A percentile compares a stretch with the other conserved stretches of the same genome.
These are phyloP conservation scores for Xylaria telfairii DNA, from an alignment of 495 filamentous ascomycete genomes.

Conservation along the genomic window DNA sequence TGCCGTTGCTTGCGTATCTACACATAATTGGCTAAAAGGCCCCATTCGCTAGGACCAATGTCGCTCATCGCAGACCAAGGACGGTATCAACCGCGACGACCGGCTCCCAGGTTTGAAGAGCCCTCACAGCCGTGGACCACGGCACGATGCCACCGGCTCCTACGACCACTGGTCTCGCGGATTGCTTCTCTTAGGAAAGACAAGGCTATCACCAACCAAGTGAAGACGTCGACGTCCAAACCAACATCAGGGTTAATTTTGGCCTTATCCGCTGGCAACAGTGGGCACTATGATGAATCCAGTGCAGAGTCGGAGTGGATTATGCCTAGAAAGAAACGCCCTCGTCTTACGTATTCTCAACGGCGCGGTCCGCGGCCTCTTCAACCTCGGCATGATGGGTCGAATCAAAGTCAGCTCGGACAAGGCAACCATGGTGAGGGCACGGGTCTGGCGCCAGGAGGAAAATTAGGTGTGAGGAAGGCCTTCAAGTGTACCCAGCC, in stretches of 20 bases:
- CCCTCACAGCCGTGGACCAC: constrained; percentile 57
- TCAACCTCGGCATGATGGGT: neutral
- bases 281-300: neutral
- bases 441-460: neutral
- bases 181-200: constrained; percentile 58
- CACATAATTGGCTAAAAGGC: neutral
- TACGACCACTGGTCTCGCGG: constrained; percentile 60
- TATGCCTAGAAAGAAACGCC: constrained; percentile 34
- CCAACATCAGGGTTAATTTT: constrained; percentile 1
- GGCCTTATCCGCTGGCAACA: constrained; percentile 8
- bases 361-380: constrained; percentile 17
- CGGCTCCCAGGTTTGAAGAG: constrained; percentile 28
- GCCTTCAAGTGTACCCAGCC: constrained; percentile 19
- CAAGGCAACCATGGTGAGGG: constrained; percentile 15
- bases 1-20: neutral
- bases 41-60: neutral
- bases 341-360: constrained; percentile 39
- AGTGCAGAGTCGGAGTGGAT: constrained; percentile 31
- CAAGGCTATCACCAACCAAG: neutral
- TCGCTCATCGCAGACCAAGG: constrained; percentile 18
- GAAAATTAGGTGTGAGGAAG: constrained; percentile 17
- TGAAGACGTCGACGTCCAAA: neutral
- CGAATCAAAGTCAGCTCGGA: neutral
- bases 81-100: constrained; percentile 28
- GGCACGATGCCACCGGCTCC: constrained; percentile 60